These are phyloP conservation scores for Phytophthora quininea DNA, from an alignment of 352 stramenopile genomes.

Conservation along the genomic window DNA sequence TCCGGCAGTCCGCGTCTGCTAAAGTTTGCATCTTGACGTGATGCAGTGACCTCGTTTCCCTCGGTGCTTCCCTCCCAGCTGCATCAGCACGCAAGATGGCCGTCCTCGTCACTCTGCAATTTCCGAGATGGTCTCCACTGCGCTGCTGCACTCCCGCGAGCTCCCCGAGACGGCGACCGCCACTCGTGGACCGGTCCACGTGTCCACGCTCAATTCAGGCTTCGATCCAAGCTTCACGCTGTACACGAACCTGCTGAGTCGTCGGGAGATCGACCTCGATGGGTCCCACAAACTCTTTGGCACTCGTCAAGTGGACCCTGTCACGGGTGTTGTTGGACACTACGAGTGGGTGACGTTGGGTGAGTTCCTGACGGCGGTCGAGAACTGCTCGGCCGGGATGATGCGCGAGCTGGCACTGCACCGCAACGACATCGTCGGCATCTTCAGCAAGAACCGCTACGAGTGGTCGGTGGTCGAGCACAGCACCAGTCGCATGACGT, in stretches of 20 bases:
- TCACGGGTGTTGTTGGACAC: conserved; percentile 38
- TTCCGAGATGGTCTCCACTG: background rate
- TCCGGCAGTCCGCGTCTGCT: too few species aligned
- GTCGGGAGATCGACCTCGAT: conserved; percentile 45
- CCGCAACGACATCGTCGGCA: conserved; percentile 62
- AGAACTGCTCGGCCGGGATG: conserved; percentile 50
- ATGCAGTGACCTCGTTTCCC: background rate
- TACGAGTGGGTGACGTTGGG: conserved; percentile 74
- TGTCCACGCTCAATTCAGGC: conserved; percentile 29
- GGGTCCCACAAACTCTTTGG: conserved; percentile 64
- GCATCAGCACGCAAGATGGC: background rate
- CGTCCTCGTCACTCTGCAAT: background rate
- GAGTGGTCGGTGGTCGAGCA: conserved; percentile 80
- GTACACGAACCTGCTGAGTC: conserved; percentile 62
- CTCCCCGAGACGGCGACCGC: conserved; percentile 31
- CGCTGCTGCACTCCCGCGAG: conserved; percentile 25
- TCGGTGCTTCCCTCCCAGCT: background rate
- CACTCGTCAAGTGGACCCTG: conserved; percentile 45
- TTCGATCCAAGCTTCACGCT: conserved; percentile 60
- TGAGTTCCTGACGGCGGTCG: conserved; percentile 59
- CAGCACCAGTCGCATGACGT: conserved; percentile 74
- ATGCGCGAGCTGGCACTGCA: conserved; percentile 40
- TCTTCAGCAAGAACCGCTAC: conserved; percentile 83
- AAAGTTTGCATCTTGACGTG: too few species aligned
- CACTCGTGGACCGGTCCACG: conserved; percentile 37